Conservation (phyloP, 371 early-diverging fungal genomes). For the Mortierella sp. region DNA sequence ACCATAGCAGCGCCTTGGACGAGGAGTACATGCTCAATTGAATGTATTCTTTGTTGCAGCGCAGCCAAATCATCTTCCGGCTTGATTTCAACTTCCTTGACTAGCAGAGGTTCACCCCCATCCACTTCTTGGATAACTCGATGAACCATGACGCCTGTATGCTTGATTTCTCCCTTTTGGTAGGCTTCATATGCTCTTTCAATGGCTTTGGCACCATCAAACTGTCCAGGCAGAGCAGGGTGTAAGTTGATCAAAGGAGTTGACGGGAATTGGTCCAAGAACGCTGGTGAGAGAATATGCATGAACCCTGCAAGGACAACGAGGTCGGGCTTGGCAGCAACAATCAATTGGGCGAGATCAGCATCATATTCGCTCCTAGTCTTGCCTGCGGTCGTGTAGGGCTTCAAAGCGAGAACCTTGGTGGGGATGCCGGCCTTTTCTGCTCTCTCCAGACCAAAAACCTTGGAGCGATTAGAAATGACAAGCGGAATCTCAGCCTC, state of each 20-base stretch:
- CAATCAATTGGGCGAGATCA: constrained; percentile 82
- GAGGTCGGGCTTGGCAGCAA: constrained; percentile 74
- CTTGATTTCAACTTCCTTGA: constrained; percentile 81
- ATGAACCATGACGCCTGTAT: constrained; percentile 98
- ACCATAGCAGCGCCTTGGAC: constrained; percentile 67
- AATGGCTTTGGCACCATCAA: constrained; percentile 96
- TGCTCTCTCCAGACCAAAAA: constrained; percentile 90
- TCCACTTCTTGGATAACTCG: constrained; percentile 96
- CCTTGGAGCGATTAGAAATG: constrained; percentile 85
- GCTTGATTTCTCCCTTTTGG: constrained; percentile 76
- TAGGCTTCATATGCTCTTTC: constrained; percentile 92
- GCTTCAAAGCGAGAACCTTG: constrained; percentile 78
- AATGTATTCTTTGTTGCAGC: constrained; percentile 90
- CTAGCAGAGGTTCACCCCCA: constrained; percentile 89
- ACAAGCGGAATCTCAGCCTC: constrained; percentile 71
- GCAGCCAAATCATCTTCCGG: constrained; percentile 81
- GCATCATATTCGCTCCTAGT: constrained; percentile 90
- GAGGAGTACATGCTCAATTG: constrained; percentile 87
- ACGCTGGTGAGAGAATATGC: constrained; percentile 93
- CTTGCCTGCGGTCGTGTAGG: constrained; percentile 83
- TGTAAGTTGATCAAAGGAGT: constrained; percentile 94
- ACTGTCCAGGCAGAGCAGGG: constrained; percentile 95
- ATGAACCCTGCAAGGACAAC: constrained; percentile 97
- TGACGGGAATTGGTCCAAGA: constrained; percentile 76
- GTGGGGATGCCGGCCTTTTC: constrained; percentile 87